Percentiles rank a stretch among this genome's conserved stretches.
phyloP scores from a whole-genome alignment of 768 basidiomycete genomes.

The Lactarius indigo region DNA sequence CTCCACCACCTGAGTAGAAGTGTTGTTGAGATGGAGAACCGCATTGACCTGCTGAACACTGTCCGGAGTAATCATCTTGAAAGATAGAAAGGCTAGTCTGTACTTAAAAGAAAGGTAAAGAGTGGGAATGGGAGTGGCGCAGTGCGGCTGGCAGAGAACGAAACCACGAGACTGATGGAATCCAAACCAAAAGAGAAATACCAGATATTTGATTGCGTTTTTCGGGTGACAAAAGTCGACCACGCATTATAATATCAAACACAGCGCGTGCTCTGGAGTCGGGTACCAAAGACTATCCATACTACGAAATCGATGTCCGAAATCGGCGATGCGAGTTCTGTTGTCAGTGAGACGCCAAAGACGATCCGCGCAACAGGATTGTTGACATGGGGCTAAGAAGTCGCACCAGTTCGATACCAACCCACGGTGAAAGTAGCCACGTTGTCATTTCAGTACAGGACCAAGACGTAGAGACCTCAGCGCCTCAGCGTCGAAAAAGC shows the following conservation, averaged over 20 bases:
- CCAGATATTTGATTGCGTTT: not conserved
- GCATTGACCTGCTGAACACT: not conserved
- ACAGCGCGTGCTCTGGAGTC: not conserved
- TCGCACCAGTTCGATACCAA: not conserved
- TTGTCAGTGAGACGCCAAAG: not conserved
- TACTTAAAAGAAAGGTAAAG: not conserved
- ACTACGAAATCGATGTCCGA: not conserved
- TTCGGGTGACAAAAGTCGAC: not conserved
- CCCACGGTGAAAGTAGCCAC: not conserved
- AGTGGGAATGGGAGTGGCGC: not conserved
- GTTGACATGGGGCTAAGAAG: not conserved
- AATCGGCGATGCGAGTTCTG: not conserved
- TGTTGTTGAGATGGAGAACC: not conserved
- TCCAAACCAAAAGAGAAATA: conserved; percentile 8
- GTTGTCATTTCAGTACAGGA: not conserved
- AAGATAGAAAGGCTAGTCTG: conserved; percentile 7
- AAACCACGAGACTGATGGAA: conserved; percentile 1
- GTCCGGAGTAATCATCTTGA: conserved; percentile 4
- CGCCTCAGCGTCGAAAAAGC: not conserved
- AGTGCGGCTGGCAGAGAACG: not conserved
- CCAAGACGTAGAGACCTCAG: not conserved
- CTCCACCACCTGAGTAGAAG: not conserved
- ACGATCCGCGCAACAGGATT: not conserved
- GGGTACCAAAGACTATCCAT: not conserved
- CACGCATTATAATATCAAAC: not conserved